These are phyloP conservation scores for Phialophora macrospora DNA, from an alignment of 2,329 filamentous ascomycete species.

Conservation along the genomic window DNA sequence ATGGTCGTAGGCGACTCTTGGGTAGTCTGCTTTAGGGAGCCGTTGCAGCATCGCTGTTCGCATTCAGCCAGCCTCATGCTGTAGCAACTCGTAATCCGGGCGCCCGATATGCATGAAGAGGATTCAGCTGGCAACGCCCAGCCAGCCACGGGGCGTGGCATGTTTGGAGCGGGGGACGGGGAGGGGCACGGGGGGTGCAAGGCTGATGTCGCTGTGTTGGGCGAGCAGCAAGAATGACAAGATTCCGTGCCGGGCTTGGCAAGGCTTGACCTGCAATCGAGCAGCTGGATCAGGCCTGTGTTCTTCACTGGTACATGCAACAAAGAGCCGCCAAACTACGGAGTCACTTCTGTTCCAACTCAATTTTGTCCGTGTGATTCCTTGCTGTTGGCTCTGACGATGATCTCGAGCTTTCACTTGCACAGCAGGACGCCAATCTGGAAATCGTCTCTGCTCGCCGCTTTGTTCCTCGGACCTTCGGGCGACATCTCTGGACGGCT, in stretches of 20 bases:
- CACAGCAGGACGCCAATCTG: not conserved
- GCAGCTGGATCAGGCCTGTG: too few species aligned
- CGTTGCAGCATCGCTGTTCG: not conserved
- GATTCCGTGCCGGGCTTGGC: too few species aligned
- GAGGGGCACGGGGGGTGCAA: too few species aligned
- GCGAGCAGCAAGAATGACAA: too few species aligned
- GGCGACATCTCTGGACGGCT: not conserved
- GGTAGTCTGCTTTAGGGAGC: not conserved
- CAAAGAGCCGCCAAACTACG: too few species aligned
- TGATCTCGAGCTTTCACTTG: not conserved
- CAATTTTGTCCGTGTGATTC: too few species aligned
- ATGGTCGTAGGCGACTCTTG: not conserved
- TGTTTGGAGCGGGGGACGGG: not conserved
- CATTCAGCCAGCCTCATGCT: not conserved
- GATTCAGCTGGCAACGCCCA: not conserved
- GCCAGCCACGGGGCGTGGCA: not conserved
- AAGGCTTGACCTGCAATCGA: too few species aligned
- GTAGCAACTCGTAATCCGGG: not conserved
- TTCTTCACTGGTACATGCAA: too few species aligned
- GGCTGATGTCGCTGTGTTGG: too few species aligned
- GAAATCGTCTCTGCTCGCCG: slow-evolving; percentile 2
- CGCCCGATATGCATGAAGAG: not conserved
- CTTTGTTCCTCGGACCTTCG: not conserved
- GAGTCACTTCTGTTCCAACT: too few species aligned
- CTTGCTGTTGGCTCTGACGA: not conserved